Percentiles rank a stretch among this genome's conserved stretches.
phyloP scores from a whole-genome alignment of 2,329 filamentous ascomycete genomes.

The Colletotrichum spinosum region DNA sequence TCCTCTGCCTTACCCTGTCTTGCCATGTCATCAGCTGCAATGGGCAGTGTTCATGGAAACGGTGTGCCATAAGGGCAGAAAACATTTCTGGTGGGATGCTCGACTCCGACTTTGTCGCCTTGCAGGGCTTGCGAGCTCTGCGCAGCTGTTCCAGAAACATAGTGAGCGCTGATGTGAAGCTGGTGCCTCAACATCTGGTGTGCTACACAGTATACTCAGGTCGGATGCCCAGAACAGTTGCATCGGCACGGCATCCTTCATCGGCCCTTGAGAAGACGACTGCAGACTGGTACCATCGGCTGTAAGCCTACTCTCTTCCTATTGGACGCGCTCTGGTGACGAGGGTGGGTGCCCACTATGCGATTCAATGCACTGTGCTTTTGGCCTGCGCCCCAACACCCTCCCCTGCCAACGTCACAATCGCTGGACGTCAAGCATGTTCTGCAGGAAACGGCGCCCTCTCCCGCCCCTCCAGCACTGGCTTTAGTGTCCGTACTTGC shows the following conservation, averaged over 20 bases:
- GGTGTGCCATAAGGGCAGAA: too few species aligned
- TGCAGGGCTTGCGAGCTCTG: too few species aligned
- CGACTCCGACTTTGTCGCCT: too few species aligned
- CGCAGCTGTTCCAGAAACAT: too few species aligned
- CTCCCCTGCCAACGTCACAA: slow-evolving; percentile 28
- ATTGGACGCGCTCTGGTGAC: slow-evolving; percentile 14
- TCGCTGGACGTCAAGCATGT: slow-evolving; percentile 27
- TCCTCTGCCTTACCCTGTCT: too few species aligned
- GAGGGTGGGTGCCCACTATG: slow-evolving; percentile 29
- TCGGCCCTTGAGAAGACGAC: slow-evolving; percentile 10
- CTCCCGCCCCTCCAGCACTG: slow-evolving; percentile 35
- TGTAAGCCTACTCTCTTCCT: background rate
- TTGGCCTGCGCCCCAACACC: slow-evolving; percentile 11
- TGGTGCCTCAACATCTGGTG: too few species aligned
- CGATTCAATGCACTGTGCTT: slow-evolving; percentile 35
- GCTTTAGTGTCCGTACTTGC: background rate
- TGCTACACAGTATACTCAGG: too few species aligned
- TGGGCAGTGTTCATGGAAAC: too few species aligned
- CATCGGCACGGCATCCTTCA: slow-evolving; percentile 5
- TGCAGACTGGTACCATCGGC: slow-evolving; percentile 4
- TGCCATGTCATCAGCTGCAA: too few species aligned
- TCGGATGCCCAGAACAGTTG: too few species aligned
- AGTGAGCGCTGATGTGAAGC: too few species aligned
- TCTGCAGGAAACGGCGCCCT: slow-evolving; percentile 34
- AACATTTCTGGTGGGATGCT: too few species aligned